Percentiles rank a stretch among this genome's conserved stretches.
These are phyloP conservation scores for Bipolaris sorokiniana DNA, from an alignment of 2,329 filamentous ascomycete genomes.

Conservation along the genomic window DNA sequence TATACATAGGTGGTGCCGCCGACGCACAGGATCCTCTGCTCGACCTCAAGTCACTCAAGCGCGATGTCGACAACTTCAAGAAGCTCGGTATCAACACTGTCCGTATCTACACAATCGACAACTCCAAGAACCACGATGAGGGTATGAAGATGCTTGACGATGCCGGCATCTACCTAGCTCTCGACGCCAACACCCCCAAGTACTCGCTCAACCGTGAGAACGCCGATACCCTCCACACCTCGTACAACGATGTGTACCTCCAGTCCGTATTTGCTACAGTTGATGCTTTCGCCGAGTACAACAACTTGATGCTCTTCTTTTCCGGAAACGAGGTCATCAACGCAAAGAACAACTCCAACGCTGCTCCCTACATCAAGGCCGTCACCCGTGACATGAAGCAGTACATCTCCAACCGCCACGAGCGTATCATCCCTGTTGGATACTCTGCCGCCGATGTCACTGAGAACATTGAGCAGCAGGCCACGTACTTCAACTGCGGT, in stretches of 20 bases:
- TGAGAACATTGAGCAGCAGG: slow-evolving; percentile 83
- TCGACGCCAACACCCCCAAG: slow-evolving; percentile 86
- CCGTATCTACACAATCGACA: slow-evolving; percentile 91
- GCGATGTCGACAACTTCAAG: slow-evolving; percentile 82
- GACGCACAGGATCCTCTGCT: slow-evolving; percentile 72
- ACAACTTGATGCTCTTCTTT: slow-evolving; percentile 85
- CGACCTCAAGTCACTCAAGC: slow-evolving; percentile 70
- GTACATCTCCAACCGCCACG: slow-evolving; percentile 73
- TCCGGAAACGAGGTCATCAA: slow-evolving; percentile 81
- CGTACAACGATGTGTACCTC: slow-evolving; percentile 88
- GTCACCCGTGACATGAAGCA: slow-evolving; percentile 81
- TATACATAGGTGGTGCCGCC: slow-evolving; percentile 49
- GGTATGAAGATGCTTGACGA: slow-evolving; percentile 83
- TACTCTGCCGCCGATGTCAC: slow-evolving; percentile 87
- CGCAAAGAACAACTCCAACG: slow-evolving; percentile 64
- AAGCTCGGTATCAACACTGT: slow-evolving; percentile 87
- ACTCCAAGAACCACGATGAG: slow-evolving; percentile 77
- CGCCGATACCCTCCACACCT: slow-evolving; percentile 61
- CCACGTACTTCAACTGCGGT: slow-evolving; percentile 93
- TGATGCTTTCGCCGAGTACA: slow-evolving; percentile 80
- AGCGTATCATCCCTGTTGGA: slow-evolving; percentile 74
- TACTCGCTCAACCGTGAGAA: slow-evolving; percentile 84
- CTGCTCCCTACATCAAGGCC: slow-evolving; percentile 74
- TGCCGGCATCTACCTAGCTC: slow-evolving; percentile 88
- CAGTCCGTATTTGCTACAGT: slow-evolving; percentile 80